Percentiles rank a stretch among this genome's conserved stretches.
Evolutionary conservation across 1,139 yeast species (phyloP).

Genomic region (Barnettozyma hawaiiensis): DNA sequence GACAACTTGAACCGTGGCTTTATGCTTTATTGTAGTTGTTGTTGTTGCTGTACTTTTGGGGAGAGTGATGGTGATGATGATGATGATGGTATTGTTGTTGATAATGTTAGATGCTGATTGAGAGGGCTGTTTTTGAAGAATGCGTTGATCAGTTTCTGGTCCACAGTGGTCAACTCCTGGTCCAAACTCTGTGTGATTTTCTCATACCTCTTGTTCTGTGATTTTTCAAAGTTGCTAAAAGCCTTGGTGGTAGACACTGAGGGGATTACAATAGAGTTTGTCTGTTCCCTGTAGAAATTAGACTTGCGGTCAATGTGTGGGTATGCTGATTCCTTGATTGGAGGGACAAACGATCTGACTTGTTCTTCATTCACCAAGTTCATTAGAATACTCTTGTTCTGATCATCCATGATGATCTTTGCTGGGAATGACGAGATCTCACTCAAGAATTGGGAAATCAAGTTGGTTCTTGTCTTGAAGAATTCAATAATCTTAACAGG

Average conservation of each 20-base stretch:
- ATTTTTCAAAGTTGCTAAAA: constrained; percentile 19
- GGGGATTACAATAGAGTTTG: constrained; percentile 28
- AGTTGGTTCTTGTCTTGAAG: constrained; percentile 30
- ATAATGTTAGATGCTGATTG: neutral
- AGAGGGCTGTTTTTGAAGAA: constrained; percentile 11
- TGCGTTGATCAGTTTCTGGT: constrained; percentile 17
- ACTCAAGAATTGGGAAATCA: constrained; percentile 26
- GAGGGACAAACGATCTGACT: constrained; percentile 16
- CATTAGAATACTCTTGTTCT: constrained; percentile 19
- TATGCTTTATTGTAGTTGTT: too few species aligned
- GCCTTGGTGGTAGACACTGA: constrained; percentile 19
- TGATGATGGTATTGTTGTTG: neutral
- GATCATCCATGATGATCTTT: constrained; percentile 22
- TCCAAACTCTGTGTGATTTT: constrained; percentile 12
- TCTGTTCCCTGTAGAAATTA: constrained; percentile 21
- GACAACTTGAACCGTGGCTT: too few species aligned
- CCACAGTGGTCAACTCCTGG: constrained; percentile 15
- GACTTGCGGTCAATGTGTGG: constrained; percentile 21
- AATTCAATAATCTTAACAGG: constrained; percentile 30
- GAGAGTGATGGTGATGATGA: neutral
- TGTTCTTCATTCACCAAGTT: constrained; percentile 21
- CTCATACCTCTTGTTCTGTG: constrained; percentile 20
- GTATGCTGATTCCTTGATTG: constrained; percentile 19
- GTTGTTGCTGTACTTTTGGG: too few species aligned
- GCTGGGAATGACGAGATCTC: constrained; percentile 28